Conservation (phyloP, 2,329 filamentous ascomycete genomes). For the Ceratocystis diversiconidia region DNA sequence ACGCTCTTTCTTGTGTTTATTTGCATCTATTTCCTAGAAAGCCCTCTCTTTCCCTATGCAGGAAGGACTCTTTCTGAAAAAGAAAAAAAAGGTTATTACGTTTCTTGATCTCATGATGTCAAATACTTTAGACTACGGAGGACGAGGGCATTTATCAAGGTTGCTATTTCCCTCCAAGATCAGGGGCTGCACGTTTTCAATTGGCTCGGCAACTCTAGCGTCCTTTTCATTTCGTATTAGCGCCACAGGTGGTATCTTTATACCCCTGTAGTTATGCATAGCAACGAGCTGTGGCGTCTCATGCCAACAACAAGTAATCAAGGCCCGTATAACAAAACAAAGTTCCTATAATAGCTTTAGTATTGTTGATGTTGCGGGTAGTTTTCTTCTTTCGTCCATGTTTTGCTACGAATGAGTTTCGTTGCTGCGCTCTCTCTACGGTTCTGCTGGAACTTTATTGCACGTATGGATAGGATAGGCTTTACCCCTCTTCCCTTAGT, state of each 20-base stretch:
- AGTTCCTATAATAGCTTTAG: not conserved
- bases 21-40: not conserved
- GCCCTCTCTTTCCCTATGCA: not conserved
- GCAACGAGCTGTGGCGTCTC: not conserved
- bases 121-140: too few species aligned
- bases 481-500: too few species aligned
- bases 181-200: not conserved
- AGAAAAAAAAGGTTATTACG: not conserved
- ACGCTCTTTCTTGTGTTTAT: too few species aligned
- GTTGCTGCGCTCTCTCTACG: too few species aligned
- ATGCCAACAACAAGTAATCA: not conserved
- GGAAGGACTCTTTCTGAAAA: not conserved
- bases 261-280: not conserved
- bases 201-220: conserved; percentile 5
- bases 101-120: not conserved
- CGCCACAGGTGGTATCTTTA: not conserved
- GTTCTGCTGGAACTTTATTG: too few species aligned
- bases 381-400: not conserved
- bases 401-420: too few species aligned
- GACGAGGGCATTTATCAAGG: too few species aligned
- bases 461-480: too few species aligned
- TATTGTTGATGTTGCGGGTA: not conserved
- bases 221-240: conserved; percentile 1
- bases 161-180: not conserved
- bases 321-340: not conserved